Conservation (phyloP, 163 green algal species). For the Coccomyxa subellipsoidea region DNA sequence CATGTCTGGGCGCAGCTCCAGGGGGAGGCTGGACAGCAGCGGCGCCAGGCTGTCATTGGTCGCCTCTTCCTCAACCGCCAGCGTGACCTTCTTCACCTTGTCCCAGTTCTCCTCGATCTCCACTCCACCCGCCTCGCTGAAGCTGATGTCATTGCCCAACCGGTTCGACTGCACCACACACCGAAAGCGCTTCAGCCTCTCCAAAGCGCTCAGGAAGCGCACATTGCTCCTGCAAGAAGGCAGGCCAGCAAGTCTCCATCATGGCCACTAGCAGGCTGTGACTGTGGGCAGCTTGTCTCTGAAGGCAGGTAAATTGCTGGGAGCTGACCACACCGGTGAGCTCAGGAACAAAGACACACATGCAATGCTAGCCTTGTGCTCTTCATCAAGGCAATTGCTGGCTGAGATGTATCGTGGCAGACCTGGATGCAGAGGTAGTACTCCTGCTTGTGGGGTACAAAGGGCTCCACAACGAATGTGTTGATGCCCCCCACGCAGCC, state of each 20-base stretch:
- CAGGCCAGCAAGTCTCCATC: too few relatives aligned
- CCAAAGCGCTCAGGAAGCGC: too few relatives aligned
- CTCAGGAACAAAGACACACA: too few relatives aligned
- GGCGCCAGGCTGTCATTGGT: conserved; percentile 59
- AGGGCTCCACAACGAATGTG: conserved; percentile 93
- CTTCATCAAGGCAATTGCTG: background rate
- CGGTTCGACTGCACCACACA: conserved; percentile 40
- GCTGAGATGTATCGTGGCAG: background rate
- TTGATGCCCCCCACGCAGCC: conserved; percentile 70
- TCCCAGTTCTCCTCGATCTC: conserved; percentile 97
- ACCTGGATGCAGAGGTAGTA: conserved; percentile 74
- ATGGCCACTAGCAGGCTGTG: too few relatives aligned
- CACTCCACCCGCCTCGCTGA: conserved; percentile 77
- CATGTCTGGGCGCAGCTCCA: conserved; percentile 67
- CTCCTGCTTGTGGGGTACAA: conserved; percentile 86
- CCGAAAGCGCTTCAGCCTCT: background rate
- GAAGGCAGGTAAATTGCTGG: too few relatives aligned
- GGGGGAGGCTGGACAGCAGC: conserved; percentile 67
- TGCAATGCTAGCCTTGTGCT: too few relatives aligned
- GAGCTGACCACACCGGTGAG: too few relatives aligned
- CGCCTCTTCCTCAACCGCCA: conserved; percentile 51
- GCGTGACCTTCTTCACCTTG: conserved; percentile 61
- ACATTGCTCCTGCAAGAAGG: too few relatives aligned
- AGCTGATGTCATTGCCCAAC: conserved; percentile 57
- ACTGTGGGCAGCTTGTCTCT: too few relatives aligned